Conservation (phyloP, 2,329 filamentous ascomycete genomes). For the Talaromyces islandicus region DNA sequence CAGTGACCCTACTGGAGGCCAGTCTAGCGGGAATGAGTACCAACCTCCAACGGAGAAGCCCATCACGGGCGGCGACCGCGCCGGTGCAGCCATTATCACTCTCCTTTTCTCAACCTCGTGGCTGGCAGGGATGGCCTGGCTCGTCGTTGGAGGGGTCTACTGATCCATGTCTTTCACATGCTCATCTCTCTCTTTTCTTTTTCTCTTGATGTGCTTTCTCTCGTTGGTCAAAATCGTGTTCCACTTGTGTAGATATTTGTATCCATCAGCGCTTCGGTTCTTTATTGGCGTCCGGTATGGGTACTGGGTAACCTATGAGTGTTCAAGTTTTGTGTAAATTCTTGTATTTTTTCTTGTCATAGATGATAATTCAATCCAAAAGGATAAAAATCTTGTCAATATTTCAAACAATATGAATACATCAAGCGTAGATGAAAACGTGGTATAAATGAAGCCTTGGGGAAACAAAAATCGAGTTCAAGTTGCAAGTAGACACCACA, state of each 20-base stretch:
- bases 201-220: not conserved
- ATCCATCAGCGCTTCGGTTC: not conserved
- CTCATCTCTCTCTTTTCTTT: not conserved
- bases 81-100: constrained; percentile 13
- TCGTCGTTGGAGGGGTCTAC: constrained; percentile 11
- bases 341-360: not conserved
- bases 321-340: not conserved
- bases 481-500: too few species aligned
- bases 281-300: not conserved
- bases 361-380: not conserved
- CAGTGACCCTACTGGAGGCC: constrained; percentile 40
- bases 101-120: constrained; percentile 10
- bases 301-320: not conserved
- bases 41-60: constrained; percentile 3
- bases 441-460: too few species aligned
- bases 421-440: too few species aligned
- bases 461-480: too few species aligned
- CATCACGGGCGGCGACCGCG: constrained; percentile 11
- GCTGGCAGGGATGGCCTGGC: constrained; percentile 14
- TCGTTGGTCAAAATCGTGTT: not conserved
- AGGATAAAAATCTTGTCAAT: too few species aligned
- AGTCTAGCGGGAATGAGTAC: constrained; percentile 8
- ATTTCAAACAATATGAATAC: too few species aligned
- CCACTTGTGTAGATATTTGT: not conserved
- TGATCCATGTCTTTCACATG: not conserved